Evolutionary conservation across 257 asterid genomes (phyloP).

Genomic region (Cynanchum wilfordii): DNA sequence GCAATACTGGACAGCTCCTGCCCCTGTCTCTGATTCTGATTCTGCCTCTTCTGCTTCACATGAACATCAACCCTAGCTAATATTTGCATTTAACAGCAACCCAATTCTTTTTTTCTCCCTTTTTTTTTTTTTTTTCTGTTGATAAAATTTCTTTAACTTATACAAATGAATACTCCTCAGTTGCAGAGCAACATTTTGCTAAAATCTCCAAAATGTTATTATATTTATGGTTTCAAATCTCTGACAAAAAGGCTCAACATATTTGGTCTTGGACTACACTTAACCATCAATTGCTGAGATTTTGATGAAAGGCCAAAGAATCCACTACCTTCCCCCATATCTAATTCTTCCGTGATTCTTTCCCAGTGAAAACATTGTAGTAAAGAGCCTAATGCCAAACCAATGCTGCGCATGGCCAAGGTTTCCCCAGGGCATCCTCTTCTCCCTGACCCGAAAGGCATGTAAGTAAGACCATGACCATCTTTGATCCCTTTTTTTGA

Average conservation of each 20-base stretch:
- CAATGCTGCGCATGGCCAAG: slow-evolving; percentile 26
- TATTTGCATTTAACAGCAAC: neutral
- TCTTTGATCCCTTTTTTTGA: slow-evolving; percentile 28
- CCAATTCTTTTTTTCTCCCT: neutral
- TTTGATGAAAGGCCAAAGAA: neutral
- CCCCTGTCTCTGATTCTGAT: neutral
- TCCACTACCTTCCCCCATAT: neutral
- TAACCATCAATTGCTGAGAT: neutral
- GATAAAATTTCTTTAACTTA: slow-evolving; percentile 9
- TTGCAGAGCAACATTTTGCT: too few species aligned
- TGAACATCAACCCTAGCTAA: slow-evolving; percentile 30
- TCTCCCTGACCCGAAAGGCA: slow-evolving; percentile 29
- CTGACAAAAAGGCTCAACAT: neutral
- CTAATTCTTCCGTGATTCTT: slow-evolving; percentile 22
- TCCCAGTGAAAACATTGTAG: slow-evolving; percentile 28
- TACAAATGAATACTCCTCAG: neutral
- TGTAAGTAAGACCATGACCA: slow-evolving; percentile 7
- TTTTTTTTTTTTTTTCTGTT: too few species aligned
- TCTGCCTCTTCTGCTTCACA: slow-evolving; percentile 35
- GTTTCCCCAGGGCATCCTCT: slow-evolving; percentile 32
- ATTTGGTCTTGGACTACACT: neutral
- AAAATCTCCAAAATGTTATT: neutral
- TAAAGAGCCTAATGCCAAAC: slow-evolving; percentile 28
- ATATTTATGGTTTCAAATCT: neutral
- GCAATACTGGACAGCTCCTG: slow-evolving; percentile 84